Evolutionary conservation across 73 alveolate genomes (phyloP), one percentile per base, ranked within the genome.

Genomic region (Blepharisma japonicum): DNA sequence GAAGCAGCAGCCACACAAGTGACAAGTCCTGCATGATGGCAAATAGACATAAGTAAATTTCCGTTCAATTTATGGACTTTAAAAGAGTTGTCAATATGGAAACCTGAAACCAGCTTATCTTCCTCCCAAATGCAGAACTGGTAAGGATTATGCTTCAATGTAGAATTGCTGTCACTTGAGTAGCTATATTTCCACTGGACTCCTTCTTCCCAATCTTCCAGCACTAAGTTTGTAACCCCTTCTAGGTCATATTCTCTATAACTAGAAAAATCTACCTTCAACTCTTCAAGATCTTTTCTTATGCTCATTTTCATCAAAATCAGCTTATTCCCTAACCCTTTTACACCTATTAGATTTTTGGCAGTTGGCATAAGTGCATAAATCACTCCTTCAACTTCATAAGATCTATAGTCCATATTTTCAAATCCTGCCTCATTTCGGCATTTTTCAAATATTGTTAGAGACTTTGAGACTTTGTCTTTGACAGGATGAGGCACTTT

Each of bases 41-140:
- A 53, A 11, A 53, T 14, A 14, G 67, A 53, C 23, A 11, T 53
- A 11, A 53, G 23, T 2, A 53, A 14, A 11, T 53, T 11, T 14
- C 67, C 67, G 2, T 53, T 53, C 5, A 53, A 4, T 14, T 53
- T 20, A 53, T 53, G 23, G 23, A 53, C 23, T 14, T 14, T 11
- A 3, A 53, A 53, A 53, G 67, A 70, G 80, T 70, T 70, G 27
- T 70, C 80, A 14, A 61, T 61, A 61, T 61, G 47, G 46, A 61
- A 61, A 0, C 67, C 67, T 53, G 67, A 53, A 20, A 53, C n/a
- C 67, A 53, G 67, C 23, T 20, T 20, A 53, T 53, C 67, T 4
- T 61, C 74, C 3, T 25, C 39, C 74, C 74, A 61, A 61, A 61
- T n/a, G 23, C 74, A 61, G 5, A 14, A 61, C 47, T 61, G 74